Evolutionary conservation across 331 rosid genomes (phyloP).

Genomic region (Spiraea crenata): DNA sequence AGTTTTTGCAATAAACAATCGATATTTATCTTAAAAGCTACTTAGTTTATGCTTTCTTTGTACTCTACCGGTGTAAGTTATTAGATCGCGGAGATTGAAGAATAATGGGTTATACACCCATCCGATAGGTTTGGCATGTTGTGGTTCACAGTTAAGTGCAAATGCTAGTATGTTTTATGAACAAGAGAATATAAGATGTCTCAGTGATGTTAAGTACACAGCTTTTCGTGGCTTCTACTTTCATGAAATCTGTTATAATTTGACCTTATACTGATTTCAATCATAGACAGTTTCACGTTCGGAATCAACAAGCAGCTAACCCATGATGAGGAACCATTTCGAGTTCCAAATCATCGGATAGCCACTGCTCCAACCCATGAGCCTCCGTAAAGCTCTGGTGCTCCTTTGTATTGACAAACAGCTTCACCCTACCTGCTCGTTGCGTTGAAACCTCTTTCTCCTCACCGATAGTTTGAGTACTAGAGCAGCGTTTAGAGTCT

Average conservation of each 20-base stretch:
- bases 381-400: too few relatives aligned
- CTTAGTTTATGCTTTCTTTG: constrained; percentile 22
- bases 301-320: too few relatives aligned
- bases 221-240: background rate
- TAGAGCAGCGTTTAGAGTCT: too few relatives aligned
- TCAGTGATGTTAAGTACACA: background rate
- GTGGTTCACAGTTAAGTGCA: background rate
- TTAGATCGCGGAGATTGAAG: background rate
- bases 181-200: background rate
- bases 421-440: too few relatives aligned
- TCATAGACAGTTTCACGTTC: too few relatives aligned
- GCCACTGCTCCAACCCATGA: too few relatives aligned
- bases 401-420: too few relatives aligned
- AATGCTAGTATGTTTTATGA: background rate
- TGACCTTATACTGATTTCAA: background rate
- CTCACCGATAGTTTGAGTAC: too few relatives aligned
- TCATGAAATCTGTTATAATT: background rate
- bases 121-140: background rate
- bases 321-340: too few relatives aligned
- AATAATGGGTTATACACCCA: constrained; percentile 5
- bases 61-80: constrained; percentile 19
- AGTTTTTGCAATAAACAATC: constrained; percentile 64
- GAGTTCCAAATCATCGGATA: too few relatives aligned
- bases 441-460: too few relatives aligned
- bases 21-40: background rate